Base-by-base conservation (phyloP, 164 flowering plant species). In the Vitis rotundifolia region DNA sequence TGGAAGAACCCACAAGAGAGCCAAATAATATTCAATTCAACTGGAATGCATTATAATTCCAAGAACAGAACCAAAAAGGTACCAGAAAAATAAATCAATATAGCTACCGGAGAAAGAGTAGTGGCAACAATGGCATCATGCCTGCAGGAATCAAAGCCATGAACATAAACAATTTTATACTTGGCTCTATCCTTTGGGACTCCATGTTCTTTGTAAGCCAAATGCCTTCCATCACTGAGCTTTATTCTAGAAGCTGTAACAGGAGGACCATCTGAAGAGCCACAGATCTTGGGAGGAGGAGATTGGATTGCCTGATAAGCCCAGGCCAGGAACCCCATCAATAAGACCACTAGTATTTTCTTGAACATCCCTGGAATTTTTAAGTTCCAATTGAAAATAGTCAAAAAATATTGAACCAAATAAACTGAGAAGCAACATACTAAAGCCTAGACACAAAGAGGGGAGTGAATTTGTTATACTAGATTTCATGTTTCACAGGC, bases 191-290 rank as follows among this genome's bases (percentile, higher is more conserved):
- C 91, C 75, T 73, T 86, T 22, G 90, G 80, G 6, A 87, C 86
- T 15, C 94, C 97, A 59, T 77, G 75, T 71, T 91, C 94, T 71
- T 85, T 82, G 82, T 89, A 89, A 26, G 97, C 94, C 66, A 91
- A 82, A 73, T 83, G 77, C 66, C 97, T 88, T 64, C 94, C 97
- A 83, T 91, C 94, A 44, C 79, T 78, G 57, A 91, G 97, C 73
- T 80, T 84, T 61, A 91, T 77, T 69, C 94, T 82, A 6, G 91
- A 81, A 52, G 90, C 88, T 28, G 94, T 89, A 51, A 91, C 67
- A 2, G 81, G 79, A 37, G 89, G 91, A 6, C 97, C 94, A 74
- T 73, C 82, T 11, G 85, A 80, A 64, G 90, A 68, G 18, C 94
- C 97, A 70, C 86, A 84, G 61, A 76, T 75, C 76, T 76, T 85